phyloP scores from a whole-genome alignment of 164 flowering plant species.

The Warburgia ugandensis region DNA sequence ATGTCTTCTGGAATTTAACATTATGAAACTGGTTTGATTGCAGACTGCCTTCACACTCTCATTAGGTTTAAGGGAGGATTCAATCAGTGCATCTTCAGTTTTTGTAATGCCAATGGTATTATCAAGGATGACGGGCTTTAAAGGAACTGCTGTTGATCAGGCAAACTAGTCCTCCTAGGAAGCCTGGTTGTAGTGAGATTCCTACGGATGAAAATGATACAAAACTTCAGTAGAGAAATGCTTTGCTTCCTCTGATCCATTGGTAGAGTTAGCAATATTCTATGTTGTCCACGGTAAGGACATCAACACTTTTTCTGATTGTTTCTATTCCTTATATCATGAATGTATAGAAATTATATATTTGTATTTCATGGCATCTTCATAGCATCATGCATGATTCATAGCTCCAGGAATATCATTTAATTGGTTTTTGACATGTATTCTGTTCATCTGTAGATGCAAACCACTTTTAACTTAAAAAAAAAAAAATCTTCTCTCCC shows the following conservation, averaged over 20 bases:
- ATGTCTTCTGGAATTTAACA: not conserved
- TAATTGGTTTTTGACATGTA: no score
- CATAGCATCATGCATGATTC: slow-evolving; percentile 4
- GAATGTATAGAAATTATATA: slow-evolving; percentile 13
- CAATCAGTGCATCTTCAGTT: slow-evolving; percentile 82
- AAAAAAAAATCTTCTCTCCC: no score
- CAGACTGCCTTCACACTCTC: slow-evolving; percentile 68
- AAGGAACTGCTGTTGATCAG: slow-evolving; percentile 55
- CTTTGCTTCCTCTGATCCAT: slow-evolving; percentile 34
- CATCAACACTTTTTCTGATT: not conserved
- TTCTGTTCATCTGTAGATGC: no score
- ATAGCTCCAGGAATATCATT: not conserved
- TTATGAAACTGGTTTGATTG: slow-evolving; percentile 12
- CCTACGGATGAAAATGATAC: slow-evolving; percentile 50
- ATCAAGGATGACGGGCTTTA: slow-evolving; percentile 82
- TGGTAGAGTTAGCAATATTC: slow-evolving; percentile 12
- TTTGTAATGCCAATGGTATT: slow-evolving; percentile 97
- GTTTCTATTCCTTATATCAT: slow-evolving; percentile 11
- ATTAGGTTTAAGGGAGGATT: slow-evolving; percentile 79
- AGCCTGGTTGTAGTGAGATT: slow-evolving; percentile 57
- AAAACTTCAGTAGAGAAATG: slow-evolving; percentile 30
- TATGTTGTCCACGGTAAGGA: slow-evolving; percentile 1
- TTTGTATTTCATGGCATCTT: slow-evolving; percentile 1
- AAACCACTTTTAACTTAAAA: no score
- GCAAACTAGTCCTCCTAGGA: slow-evolving; percentile 42